phyloP scores from a whole-genome alignment of 768 basidiomycete species.

The Serpula lacrymans region DNA sequence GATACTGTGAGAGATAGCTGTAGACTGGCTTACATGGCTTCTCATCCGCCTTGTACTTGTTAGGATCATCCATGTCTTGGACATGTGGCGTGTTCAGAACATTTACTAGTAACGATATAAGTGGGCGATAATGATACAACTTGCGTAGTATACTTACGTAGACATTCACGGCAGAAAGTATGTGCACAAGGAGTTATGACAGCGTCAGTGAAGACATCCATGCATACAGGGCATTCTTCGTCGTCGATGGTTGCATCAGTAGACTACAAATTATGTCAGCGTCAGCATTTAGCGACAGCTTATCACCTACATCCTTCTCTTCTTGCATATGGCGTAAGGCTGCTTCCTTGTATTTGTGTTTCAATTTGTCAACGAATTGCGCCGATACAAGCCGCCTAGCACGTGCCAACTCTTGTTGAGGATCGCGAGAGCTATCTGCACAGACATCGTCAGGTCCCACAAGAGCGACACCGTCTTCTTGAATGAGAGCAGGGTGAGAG shows the following conservation, averaged over 20 bases:
- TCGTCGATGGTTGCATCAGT: slow-evolving; percentile 44
- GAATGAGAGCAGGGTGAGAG: slow-evolving; percentile 64
- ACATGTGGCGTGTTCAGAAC: slow-evolving; percentile 39
- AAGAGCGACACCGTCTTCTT: slow-evolving; percentile 48
- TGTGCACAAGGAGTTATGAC: slow-evolving; percentile 60
- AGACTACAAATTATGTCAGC: slow-evolving; percentile 31
- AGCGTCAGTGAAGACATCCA: slow-evolving; percentile 51
- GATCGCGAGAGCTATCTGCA: slow-evolving; percentile 25
- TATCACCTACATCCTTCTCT: slow-evolving; percentile 47
- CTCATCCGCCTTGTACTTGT: slow-evolving; percentile 38
- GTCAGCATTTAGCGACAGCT: not conserved
- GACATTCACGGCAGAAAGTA: slow-evolving; percentile 59
- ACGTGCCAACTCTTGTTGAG: slow-evolving; percentile 42
- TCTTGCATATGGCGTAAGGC: slow-evolving; percentile 43
- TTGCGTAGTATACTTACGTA: slow-evolving; percentile 33
- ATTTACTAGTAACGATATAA: no score
- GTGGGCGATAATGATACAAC: slow-evolving; percentile 1
- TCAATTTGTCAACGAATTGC: slow-evolving; percentile 51
- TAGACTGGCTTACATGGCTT: slow-evolving; percentile 51
- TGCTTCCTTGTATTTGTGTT: slow-evolving; percentile 40
- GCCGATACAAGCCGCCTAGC: slow-evolving; percentile 39
- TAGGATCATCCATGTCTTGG: slow-evolving; percentile 32
- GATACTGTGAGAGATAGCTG: no score
- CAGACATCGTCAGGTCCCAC: slow-evolving; percentile 39
- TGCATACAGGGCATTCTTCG: slow-evolving; percentile 66